A percentile compares a stretch with the other conserved stretches of the same genome.
Conservation (phyloP, 164 flowering plant genomes). For the Magnolia sinica region DNA sequence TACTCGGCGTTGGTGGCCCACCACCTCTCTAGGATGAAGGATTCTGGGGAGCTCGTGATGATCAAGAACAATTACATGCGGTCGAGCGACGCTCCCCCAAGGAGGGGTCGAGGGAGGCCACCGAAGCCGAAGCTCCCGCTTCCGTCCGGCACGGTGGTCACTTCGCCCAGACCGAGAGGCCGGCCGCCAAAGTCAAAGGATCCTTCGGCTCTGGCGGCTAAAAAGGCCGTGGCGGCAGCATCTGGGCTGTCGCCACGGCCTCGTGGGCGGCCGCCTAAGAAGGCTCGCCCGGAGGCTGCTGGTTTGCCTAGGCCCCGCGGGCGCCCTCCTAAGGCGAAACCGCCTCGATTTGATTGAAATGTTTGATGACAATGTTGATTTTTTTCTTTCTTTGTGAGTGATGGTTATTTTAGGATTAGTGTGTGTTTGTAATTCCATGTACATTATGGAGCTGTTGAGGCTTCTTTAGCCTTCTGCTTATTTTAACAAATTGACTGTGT, state of each 20-base stretch:
- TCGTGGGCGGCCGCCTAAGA: slow-evolving; percentile 71
- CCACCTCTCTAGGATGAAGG: slow-evolving; percentile 61
- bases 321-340: slow-evolving; percentile 64
- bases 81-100: slow-evolving; percentile 62
- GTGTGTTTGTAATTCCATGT: slow-evolving; percentile 35
- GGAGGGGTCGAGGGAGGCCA: slow-evolving; percentile 85
- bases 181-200: slow-evolving; percentile 61
- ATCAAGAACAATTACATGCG: slow-evolving; percentile 73
- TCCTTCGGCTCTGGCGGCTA: slow-evolving; percentile 35
- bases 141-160: slow-evolving; percentile 25
- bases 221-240: slow-evolving; percentile 23
- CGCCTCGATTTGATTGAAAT: slow-evolving; percentile 26
- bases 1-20: slow-evolving; percentile 55
- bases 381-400: slow-evolving; percentile 2
- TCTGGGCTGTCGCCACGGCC: slow-evolving; percentile 24
- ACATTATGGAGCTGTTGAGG: slow-evolving; percentile 18
- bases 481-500: background rate
- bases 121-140: slow-evolving; percentile 62
- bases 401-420: background rate
- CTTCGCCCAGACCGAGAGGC: slow-evolving; percentile 54
- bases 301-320: slow-evolving; percentile 40
- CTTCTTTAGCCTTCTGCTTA: background rate
- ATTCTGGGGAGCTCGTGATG: slow-evolving; percentile 56
- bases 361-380: background rate
- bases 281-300: slow-evolving; percentile 30